Conservation (phyloP, 495 filamentous ascomycete genomes). For the Tuber calosporum region DNA sequence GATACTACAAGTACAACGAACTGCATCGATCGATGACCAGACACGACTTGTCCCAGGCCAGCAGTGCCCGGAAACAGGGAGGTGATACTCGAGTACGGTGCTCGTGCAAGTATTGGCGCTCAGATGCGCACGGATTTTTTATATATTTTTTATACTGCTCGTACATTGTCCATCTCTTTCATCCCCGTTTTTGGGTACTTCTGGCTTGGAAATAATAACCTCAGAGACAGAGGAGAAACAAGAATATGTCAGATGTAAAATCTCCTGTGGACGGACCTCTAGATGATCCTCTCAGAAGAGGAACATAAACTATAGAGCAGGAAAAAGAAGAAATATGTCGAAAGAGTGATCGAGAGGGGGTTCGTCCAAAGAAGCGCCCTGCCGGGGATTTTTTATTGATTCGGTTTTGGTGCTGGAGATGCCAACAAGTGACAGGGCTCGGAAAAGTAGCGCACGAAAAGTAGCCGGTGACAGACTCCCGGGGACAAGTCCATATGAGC, state of each 20-base stretch:
- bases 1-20: too few species aligned
- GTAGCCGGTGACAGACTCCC: conserved; percentile 23
- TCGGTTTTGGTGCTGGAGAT: conserved; percentile 18
- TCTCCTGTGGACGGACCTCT: not conserved
- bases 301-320: not conserved
- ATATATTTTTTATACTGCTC: too few species aligned
- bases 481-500: conserved; percentile 21
- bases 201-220: not conserved
- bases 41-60: not conserved
- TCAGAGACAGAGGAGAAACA: not conserved
- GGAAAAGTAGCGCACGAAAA: conserved; percentile 25
- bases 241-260: not conserved
- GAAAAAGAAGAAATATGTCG: not conserved
- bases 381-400: conserved; percentile 33
- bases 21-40: not conserved
- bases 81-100: too few species aligned
- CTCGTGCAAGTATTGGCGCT: not conserved
- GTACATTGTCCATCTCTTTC: not conserved
- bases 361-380: conserved; percentile 32
- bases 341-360: conserved; percentile 10
- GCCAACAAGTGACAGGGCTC: conserved; percentile 12
- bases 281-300: not conserved
- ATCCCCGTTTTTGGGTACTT: not conserved
- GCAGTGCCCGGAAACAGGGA: not conserved
- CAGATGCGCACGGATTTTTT: not conserved